These are phyloP conservation scores for Neofusicoccum kwambonambiense DNA, from an alignment of 2,329 filamentous ascomycete genomes.

Conservation along the genomic window DNA sequence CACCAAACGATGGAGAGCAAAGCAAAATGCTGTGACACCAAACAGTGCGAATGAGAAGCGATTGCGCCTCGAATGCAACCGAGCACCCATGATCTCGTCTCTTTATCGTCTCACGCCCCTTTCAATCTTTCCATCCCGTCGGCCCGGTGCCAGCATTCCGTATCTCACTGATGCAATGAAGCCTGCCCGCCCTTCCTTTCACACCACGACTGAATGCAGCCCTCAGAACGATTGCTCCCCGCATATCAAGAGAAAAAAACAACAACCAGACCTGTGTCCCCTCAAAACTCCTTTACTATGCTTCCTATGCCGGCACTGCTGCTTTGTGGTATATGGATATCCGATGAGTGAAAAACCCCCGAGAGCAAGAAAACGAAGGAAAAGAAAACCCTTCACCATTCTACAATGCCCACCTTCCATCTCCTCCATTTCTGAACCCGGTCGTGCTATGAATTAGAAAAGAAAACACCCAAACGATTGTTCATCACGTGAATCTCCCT, in stretches of 20 bases:
- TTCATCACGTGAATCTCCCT: slow-evolving; percentile 34
- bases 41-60: no score
- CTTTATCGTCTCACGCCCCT: no score
- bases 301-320: slow-evolving; percentile 10
- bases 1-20: no score
- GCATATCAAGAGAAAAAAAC: not conserved
- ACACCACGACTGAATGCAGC: not conserved
- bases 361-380: not conserved
- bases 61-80: no score
- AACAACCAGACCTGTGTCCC: not conserved
- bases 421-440: not conserved
- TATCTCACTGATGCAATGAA: no score
- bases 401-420: not conserved
- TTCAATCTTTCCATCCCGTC: no score
- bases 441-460: no score
- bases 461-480: not conserved
- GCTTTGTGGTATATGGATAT: slow-evolving; percentile 13
- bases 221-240: not conserved
- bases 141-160: no score
- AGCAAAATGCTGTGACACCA: no score
- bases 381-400: not conserved
- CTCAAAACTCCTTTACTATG: slow-evolving; percentile 4
- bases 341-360: not conserved
- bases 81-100: no score
- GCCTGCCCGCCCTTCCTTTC: no score